Percentiles rank a stretch among this genome's conserved stretches.
These are phyloP conservation scores for Leccinum griseonigrum DNA, from an alignment of 1,284 basidiomycete genomes.

Conservation along the genomic window DNA sequence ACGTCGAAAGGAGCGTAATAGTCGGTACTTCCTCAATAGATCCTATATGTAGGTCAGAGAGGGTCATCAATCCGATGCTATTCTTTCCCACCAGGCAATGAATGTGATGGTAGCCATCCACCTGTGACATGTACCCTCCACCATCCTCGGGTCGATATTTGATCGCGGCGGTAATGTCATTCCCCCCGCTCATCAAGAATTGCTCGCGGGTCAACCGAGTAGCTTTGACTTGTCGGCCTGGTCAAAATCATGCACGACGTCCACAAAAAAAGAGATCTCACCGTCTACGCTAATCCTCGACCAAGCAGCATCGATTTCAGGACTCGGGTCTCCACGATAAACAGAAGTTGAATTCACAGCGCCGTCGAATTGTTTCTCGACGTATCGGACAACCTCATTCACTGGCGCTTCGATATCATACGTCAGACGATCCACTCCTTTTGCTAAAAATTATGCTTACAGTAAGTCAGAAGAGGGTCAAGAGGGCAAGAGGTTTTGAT, in stretches of 20 bases:
- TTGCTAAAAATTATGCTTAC: not conserved
- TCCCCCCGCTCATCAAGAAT: not conserved
- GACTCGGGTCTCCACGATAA: constrained; percentile 2
- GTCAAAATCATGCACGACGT: not conserved
- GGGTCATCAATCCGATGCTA: not conserved
- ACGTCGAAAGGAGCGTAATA: not conserved
- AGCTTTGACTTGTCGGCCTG: not conserved
- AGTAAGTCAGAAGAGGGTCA: constrained; percentile 1
- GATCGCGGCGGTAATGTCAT: not conserved
- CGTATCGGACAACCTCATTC: not conserved
- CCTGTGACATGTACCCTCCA: constrained; percentile 5
- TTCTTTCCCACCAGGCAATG: not conserved
- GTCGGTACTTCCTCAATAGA: not conserved
- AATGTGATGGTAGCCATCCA: constrained; percentile 5
- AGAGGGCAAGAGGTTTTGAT: not conserved
- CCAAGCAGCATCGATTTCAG: constrained; percentile 3
- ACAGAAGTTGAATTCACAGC: not conserved
- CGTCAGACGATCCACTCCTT: not conserved
- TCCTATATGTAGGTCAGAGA: not conserved
- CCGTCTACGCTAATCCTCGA: not conserved
- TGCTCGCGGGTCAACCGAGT: constrained; percentile 2
- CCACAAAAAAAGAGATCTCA: not conserved
- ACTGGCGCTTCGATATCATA: not conserved
- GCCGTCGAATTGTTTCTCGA: constrained; percentile 5
- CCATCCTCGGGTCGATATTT: constrained; percentile 3